Base-by-base conservation (phyloP, 257 asterid genomes). In the Solanum virginianum region DNA sequence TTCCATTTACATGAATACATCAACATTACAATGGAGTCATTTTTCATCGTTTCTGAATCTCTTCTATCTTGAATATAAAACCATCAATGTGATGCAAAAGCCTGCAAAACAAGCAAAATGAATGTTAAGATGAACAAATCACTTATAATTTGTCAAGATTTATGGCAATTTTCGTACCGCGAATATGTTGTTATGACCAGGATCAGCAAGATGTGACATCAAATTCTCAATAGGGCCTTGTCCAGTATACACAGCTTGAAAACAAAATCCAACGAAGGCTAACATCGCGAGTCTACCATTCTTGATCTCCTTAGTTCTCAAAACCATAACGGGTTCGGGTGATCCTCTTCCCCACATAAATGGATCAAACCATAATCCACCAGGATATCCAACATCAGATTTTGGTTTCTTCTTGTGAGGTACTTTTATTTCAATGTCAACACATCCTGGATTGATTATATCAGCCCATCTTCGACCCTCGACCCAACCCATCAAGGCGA, bases 381-480 rank as follows among this genome's bases (percentile, higher is more conserved):
- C 98, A 6, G 98, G 98, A 89, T 95, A 95, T 3, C 98, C 98
- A 17, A 95, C 98, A 77, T 93, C 98, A 9, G 93, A 87, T 86
- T 88, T 91, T 0, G 93, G 98, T 47, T 92, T 95, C 83, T 26
- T 89, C 91, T 83, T 95, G 49, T 95, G 72, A 2, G 98, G 98
- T 0, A 92, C 6, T 0, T 86, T 88, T 8, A 92, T 97, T 77
- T 93, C 98, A 15, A 94, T 92, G 87, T 92, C 97, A 2, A 94
- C 98, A 60, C 93, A 89, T 0, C 98, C 98, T 0, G 98, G 98
- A 11, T 93, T 95, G 18, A 95, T 26, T 43, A 95, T 88, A 82
- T 95, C 97, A 1, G 97, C 98, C 98, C 97, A 95, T 89, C 98
- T 89, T 80, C 98, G 85, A 3, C 98, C 98, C 92, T 95, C 98